Base-by-base conservation (phyloP, 2,329 filamentous ascomycete species). In the Aspergillus spinulosporus region DNA sequence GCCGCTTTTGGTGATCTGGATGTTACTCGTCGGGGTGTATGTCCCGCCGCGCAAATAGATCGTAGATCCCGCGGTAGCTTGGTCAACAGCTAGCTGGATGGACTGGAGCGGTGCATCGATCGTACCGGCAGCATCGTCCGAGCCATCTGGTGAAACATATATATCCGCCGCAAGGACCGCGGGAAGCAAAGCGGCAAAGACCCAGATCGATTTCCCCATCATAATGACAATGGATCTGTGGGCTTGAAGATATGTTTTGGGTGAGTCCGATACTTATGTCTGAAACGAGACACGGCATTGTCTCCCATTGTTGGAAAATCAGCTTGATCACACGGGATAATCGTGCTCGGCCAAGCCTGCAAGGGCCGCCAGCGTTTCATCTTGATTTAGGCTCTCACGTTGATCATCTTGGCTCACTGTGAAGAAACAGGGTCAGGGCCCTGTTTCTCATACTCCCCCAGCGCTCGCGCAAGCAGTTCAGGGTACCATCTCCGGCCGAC, bases 401-500 rank as follows among this genome's bases (percentile, higher is more conserved):
- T 39, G 42, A 29, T 46, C 12, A 5, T 36, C 46, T 15, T 29
- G 21, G 12, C 32, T 47, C 50, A 48, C 29, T 45, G 21, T 43
- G 45, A 40, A 52, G 46, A 37, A 40, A 3, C n/a, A 7, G 34
- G 34, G 34, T 3, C 34, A 6, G 9, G 34, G 9, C 34, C 34
- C 34, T 37, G 21, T 36, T 56, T 54, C 31, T 59, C 57, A 46
- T 62, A 61, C 52, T 64, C 68, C 28, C 66, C 62, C 37, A 72
- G 52, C 1, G 71, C 70, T 56, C 62, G 61, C 1, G 61, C 62
- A 45, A 74, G 58, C 6, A 73, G 49, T 29, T 72, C 68, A 2
- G 71, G 71, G 64, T 74, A 74, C 70, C 70, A 74, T 56, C 70
- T 58, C 12, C 66, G 57, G 2, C 68, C 71, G 3, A 74, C 71